Conservation (phyloP, 768 basidiomycete species). For the Asterophora lycoperdoides region DNA sequence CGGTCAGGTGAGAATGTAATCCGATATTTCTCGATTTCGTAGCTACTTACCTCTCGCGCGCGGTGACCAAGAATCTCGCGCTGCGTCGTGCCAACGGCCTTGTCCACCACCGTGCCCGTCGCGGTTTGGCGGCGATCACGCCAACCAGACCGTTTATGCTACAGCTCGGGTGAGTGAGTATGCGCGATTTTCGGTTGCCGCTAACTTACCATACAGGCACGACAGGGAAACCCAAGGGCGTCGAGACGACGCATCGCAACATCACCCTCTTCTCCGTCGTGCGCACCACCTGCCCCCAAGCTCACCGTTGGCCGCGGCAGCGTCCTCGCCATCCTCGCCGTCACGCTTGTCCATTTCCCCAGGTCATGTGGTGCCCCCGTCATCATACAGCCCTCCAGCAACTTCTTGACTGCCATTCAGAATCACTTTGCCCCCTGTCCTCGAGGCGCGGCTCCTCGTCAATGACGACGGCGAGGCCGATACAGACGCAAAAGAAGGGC, state of each 20-base stretch:
- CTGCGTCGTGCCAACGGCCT: slow-evolving; percentile 60
- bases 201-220: slow-evolving; percentile 45
- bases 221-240: slow-evolving; percentile 74
- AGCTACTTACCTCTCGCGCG: slow-evolving; percentile 61
- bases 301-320: slow-evolving; percentile 40
- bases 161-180: slow-evolving; percentile 40
- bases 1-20: no score
- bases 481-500: slow-evolving; percentile 46
- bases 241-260: slow-evolving; percentile 67
- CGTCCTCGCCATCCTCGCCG: slow-evolving; percentile 57
- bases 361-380: slow-evolving; percentile 46
- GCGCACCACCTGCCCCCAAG: slow-evolving; percentile 37
- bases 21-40: no score
- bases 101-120: slow-evolving; percentile 34
- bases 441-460: slow-evolving; percentile 69
- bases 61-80: slow-evolving; percentile 46
- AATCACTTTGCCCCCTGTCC: slow-evolving; percentile 78
- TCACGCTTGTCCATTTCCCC: slow-evolving; percentile 61
- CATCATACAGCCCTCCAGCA: slow-evolving; percentile 52
- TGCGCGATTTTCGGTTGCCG: neutral
- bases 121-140: slow-evolving; percentile 51
- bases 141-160: slow-evolving; percentile 65
- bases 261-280: slow-evolving; percentile 57
- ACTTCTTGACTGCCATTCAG: slow-evolving; percentile 63
- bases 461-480: slow-evolving; percentile 51